Evolutionary conservation across 139 green algal genomes (phyloP).

Genomic region (Auxenochlorella pyrenoidosa): DNA sequence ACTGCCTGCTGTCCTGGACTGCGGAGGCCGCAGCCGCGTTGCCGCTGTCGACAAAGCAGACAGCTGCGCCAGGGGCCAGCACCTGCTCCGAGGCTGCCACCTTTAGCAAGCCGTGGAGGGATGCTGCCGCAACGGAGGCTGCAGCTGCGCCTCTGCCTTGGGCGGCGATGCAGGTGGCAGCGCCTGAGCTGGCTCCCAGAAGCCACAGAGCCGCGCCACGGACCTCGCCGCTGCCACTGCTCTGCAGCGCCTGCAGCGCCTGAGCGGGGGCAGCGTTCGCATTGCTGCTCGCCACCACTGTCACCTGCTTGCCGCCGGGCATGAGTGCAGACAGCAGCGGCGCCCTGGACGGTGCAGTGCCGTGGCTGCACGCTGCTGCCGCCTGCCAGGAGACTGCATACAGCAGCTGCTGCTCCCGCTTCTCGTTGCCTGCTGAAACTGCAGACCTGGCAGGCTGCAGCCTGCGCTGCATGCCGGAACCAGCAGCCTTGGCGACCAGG

Average conservation of each 20-base stretch:
- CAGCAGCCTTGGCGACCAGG: neutral
- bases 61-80: neutral
- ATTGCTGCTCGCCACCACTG: neutral
- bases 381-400: constrained; percentile 25
- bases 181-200: neutral
- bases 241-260: constrained; percentile 6
- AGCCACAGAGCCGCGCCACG: neutral
- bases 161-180: neutral
- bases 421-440: neutral
- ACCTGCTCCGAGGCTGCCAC: constrained; percentile 15
- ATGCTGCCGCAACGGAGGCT: neutral
- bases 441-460: neutral
- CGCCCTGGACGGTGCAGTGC: neutral
- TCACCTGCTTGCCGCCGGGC: neutral
- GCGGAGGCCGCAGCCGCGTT: neutral
- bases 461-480: neutral
- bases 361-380: neutral
- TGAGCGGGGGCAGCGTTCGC: neutral
- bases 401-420: constrained; percentile 3
- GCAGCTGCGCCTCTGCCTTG: neutral
- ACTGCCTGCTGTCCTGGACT: neutral
- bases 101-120: constrained; percentile 28
- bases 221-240: neutral
- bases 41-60: neutral
- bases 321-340: neutral